Percentiles rank a stretch among this genome's conserved stretches.
phyloP scores from a whole-genome alignment of 31 red algal genomes.

The Porphyra umbilicalis region DNA sequence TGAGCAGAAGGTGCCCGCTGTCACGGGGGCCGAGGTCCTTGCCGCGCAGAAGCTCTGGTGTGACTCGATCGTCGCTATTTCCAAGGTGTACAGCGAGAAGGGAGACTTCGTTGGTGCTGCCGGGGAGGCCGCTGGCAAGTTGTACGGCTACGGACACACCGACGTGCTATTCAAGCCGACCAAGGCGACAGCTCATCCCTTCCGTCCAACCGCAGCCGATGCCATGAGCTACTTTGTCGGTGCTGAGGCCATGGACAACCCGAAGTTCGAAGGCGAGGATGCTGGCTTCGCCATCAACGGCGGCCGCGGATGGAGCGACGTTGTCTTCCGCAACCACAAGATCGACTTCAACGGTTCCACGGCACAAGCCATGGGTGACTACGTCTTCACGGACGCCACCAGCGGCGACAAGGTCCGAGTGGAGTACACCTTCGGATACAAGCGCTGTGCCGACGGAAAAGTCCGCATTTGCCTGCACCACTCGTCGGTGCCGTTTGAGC shows the following conservation, averaged over 20 bases:
- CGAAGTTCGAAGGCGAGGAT: neutral
- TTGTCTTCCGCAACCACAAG: conserved; percentile 2
- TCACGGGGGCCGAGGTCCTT: no score
- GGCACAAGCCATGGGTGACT: no score
- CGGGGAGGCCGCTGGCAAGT: neutral
- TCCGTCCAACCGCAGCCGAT: neutral
- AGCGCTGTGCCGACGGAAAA: no score
- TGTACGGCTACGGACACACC: neutral
- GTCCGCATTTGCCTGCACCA: no score
- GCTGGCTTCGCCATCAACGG: neutral
- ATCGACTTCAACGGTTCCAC: neutral
- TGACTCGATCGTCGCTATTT: no score
- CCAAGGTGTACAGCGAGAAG: no score
- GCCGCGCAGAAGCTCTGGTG: no score
- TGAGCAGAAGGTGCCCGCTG: neutral
- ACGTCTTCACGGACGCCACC: no score
- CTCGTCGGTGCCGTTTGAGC: no score
- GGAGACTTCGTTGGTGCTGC: neutral
- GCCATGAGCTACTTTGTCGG: neutral
- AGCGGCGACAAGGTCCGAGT: no score
- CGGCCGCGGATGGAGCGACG: neutral
- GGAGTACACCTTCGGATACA: no score
- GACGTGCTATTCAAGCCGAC: conserved; percentile 1
- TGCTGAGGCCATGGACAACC: neutral
- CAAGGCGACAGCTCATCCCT: neutral